Evolutionary conservation across 2,329 filamentous ascomycete genomes (phyloP).

Genomic region (Phialocephala sp.): DNA sequence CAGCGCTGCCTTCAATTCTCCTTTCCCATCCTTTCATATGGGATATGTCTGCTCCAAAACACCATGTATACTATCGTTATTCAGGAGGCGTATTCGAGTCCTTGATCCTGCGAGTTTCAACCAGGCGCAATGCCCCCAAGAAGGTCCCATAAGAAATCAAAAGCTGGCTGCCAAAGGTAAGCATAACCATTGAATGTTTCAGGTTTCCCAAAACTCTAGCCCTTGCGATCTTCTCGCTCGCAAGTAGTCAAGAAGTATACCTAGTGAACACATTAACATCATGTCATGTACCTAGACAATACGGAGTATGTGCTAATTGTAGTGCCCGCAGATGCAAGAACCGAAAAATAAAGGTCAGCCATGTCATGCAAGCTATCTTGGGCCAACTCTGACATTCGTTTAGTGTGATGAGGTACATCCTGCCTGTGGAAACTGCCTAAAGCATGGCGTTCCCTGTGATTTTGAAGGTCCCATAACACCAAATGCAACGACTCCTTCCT

Average conservation of each 20-base stretch:
- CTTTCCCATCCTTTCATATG: slow-evolving; percentile 3
- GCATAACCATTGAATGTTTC: neutral
- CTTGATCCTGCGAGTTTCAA: slow-evolving; percentile 16
- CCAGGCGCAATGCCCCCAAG: slow-evolving; percentile 61
- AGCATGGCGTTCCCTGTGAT: slow-evolving; percentile 70
- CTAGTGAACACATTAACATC: neutral
- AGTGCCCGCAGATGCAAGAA: slow-evolving; percentile 59
- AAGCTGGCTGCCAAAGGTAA: slow-evolving; percentile 61
- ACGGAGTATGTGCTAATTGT: slow-evolving; percentile 10
- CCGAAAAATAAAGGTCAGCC: slow-evolving; percentile 71
- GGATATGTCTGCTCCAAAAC: slow-evolving; percentile 7
- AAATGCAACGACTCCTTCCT: slow-evolving; percentile 14
- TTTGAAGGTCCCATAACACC: slow-evolving; percentile 55
- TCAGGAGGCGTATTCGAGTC: slow-evolving; percentile 13
- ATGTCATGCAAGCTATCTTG: neutral
- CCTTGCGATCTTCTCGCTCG: neutral
- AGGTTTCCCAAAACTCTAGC: neutral
- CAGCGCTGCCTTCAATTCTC: neutral
- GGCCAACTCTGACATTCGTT: slow-evolving; percentile 17
- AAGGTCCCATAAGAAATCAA: slow-evolving; percentile 73
- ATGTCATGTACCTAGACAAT: neutral
- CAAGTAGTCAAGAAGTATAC: neutral
- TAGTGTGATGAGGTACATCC: slow-evolving; percentile 70
- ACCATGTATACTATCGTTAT: slow-evolving; percentile 17
- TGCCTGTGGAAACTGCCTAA: slow-evolving; percentile 68